A percentile compares a stretch with the other conserved stretches of the same genome.
Evolutionary conservation across 805 yeast species (phyloP).

Genomic region (Candida sakaeoensis): DNA sequence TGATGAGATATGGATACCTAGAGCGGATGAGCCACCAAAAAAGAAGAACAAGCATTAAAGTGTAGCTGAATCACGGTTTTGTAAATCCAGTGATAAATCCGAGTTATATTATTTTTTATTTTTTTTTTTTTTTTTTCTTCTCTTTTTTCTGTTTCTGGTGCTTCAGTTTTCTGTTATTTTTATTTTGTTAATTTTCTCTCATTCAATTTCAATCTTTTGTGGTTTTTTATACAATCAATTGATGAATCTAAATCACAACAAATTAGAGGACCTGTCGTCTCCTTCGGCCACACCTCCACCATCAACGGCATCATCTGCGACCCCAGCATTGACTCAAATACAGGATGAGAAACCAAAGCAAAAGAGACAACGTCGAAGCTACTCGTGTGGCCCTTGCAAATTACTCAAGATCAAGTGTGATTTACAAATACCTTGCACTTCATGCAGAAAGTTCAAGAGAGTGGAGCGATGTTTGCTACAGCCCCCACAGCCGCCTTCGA

Average conservation of each 20-base stretch:
- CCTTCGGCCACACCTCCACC: not conserved
- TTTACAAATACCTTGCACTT: conserved; percentile 43
- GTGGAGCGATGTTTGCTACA: conserved; percentile 32
- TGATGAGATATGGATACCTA: conserved; percentile 35
- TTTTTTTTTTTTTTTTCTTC: not conserved
- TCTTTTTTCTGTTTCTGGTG: too few species aligned
- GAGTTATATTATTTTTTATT: not conserved
- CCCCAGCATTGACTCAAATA: not conserved
- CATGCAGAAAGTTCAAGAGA: conserved; percentile 39
- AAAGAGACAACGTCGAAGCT: conserved; percentile 47
- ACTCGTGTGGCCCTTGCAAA: conserved; percentile 56
- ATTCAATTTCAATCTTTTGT: too few species aligned
- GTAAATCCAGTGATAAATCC: not conserved
- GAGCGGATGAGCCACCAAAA: conserved; percentile 12
- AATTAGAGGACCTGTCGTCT: not conserved
- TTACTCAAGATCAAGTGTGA: conserved; percentile 53
- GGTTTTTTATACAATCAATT: not conserved
- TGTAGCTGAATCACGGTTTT: not conserved
- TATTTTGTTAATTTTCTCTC: too few species aligned
- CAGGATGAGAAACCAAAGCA: conserved; percentile 10
- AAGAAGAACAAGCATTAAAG: conserved; percentile 10
- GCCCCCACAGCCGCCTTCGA: conserved; percentile 45
- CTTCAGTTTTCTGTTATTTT: too few species aligned
- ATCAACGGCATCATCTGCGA: not conserved
- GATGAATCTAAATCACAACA: not conserved